Evolutionary conservation across 805 yeast genomes (phyloP), one percentile per base, ranked within the genome.

Genomic region (Kodamaea laetipori): DNA sequence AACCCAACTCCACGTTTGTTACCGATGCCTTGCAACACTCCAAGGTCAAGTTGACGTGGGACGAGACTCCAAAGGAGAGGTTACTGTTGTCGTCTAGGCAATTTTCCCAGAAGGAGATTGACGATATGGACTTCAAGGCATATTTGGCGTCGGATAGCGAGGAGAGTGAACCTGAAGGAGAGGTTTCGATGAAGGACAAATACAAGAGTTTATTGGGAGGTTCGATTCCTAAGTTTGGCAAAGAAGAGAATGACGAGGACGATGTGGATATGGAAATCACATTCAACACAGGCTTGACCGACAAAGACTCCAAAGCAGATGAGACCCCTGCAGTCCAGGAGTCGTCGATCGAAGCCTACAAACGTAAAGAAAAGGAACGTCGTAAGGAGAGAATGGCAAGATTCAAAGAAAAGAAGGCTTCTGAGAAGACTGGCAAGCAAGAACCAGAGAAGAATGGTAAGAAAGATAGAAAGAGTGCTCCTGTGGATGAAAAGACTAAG

Each of bases 11-110:
- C 2, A 72, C 76, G 7, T 94, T 94, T 63, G 86, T 87, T 23
- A 94, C 99, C 3, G 97, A 88, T 66, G 99, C 99, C 0, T 73
- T 94, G 47, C 97, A 94, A 61, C 96, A 90, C 60, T 90, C 98
- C 11, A 94, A 90, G 57, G 99, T 94, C 39, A 90, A 88, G 63
- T 74, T 94, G 52, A 90, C 98, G 0, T 94, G 99, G 99, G 99
- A 94, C 64, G 98, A 92, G 67, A 95, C 98, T 0, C 98, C 99
- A 5, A 84, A 82, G 45, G 97, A 90, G 57, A 79, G 99, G 57
- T 63, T 80, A 12, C 80, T 84, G 46, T 63, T 90, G 42, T 78
- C 97, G 1, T 76, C 85, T 11, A 82, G 84, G 53, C 88, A 90
- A 5, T 92, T 94, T 62, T 81, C 89, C 38, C 94, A 86, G 60